Evolutionary conservation across 495 filamentous ascomycete species (phyloP), one percentile per base, ranked within the genome.

Genomic region (Letharia columbiana): DNA sequence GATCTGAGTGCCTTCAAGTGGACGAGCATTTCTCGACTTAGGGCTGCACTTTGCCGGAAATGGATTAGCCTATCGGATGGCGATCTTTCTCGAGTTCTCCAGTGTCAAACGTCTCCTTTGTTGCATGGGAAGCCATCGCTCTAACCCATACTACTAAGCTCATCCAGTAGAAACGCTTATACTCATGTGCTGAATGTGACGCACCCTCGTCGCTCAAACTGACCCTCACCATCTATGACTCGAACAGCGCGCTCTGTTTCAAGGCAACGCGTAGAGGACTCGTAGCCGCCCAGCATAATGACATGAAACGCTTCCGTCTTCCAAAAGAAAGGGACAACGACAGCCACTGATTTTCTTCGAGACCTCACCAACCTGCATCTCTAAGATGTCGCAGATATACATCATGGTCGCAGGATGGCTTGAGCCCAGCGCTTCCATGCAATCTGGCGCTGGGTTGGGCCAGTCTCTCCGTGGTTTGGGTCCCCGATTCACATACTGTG

Each of bases 321-420:
- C 75, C 71, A 42, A 45, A 15, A 42, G 15, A 35, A 28, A 28
- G n/a, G 28, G 10, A 13, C 37, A 17, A 42, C 33, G 59, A 44
- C 42, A 61, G n/a, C 59, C 59, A 61, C 59, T 61, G 12, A 35
- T 2, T 61, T 35, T 61, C 42, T 28, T 33, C 20, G 2, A 33
- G 15, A 28, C 42, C 23, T 28, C 23, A 28, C 23, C 23, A 28
- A 28, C 23, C 9, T 42, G 40, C 42, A 45, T 44, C n/a, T 44
- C 10, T 13, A 4, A 61, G 6, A 57, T 57, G 54, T 23, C 17
- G 54, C 54, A 61, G 39, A 17, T 61, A 37, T 3, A 42, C 1
- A 31, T 61, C 39, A 61, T 20, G 12, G 20, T 44, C 11, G 40
- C 42, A 61, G 54, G 20, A 57, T 57, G 17, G 31, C 31, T 37